phyloP scores from a whole-genome alignment of 148 eudicot genomes.

The Oxyria digyna region DNA sequence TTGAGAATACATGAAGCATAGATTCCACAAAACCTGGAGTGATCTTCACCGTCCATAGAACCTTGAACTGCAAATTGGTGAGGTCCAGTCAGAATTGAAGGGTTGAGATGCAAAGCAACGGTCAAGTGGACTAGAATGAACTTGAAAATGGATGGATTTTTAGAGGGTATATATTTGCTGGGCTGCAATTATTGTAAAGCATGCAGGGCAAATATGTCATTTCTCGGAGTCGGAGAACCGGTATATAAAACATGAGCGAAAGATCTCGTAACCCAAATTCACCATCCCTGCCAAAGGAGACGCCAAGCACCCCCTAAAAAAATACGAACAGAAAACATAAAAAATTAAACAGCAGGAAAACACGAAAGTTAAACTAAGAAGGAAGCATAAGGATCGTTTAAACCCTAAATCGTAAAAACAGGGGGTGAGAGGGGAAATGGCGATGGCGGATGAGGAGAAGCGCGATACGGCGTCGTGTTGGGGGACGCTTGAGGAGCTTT shows the following conservation, averaged over 20 bases:
- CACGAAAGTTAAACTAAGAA: not conserved
- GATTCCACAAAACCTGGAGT: not conserved
- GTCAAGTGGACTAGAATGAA: not conserved
- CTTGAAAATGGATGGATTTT: not conserved
- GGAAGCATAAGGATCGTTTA: not conserved
- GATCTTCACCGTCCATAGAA: not conserved
- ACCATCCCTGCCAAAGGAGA: not conserved
- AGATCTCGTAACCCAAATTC: not conserved
- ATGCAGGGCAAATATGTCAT: not conserved
- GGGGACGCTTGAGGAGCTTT: conserved; percentile 63
- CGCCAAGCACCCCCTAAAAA: not conserved
- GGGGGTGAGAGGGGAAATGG: not conserved
- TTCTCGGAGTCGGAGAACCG: not conserved
- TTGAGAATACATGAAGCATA: not conserved
- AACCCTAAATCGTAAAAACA: not conserved
- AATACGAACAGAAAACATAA: not conserved
- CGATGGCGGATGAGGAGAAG: not conserved
- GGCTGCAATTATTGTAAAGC: not conserved
- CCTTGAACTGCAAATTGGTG: not conserved
- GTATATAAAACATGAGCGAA: not conserved
- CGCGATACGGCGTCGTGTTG: conserved; percentile 12
- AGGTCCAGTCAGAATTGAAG: not conserved
- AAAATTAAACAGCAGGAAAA: not conserved
- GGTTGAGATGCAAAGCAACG: not conserved
- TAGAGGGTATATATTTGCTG: not conserved